Conservation (phyloP, 2,329 filamentous ascomycete species). For the Venturia pyrina region DNA sequence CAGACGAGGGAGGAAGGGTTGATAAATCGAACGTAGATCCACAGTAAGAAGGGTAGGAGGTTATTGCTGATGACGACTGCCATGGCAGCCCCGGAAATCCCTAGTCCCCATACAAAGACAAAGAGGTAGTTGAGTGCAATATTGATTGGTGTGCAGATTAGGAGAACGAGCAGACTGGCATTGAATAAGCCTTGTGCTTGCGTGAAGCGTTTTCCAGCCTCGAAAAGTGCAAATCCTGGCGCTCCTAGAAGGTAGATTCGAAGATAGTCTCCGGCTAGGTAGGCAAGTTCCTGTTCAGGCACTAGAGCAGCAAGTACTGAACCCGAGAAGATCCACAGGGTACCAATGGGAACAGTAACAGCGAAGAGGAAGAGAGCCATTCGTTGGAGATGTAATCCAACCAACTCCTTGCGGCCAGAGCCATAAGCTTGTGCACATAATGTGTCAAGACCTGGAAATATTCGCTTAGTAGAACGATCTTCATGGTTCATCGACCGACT, state of each 20-base stretch:
- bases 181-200: slow-evolving; percentile 47
- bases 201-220: slow-evolving; percentile 44
- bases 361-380: slow-evolving; percentile 42
- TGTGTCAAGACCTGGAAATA: slow-evolving; percentile 31
- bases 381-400: slow-evolving; percentile 44
- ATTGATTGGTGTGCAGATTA: slow-evolving; percentile 40
- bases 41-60: slow-evolving; percentile 38
- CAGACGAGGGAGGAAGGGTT: slow-evolving; percentile 31
- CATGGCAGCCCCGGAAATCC: slow-evolving; percentile 42
- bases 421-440: slow-evolving; percentile 44
- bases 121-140: slow-evolving; percentile 41
- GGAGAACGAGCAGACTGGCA: slow-evolving; percentile 36
- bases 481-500: neutral
- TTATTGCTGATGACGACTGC: slow-evolving; percentile 41
- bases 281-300: slow-evolving; percentile 37
- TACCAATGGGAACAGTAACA: slow-evolving; percentile 38
- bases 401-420: slow-evolving; percentile 36
- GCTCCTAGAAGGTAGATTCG: slow-evolving; percentile 39
- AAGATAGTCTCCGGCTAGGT: slow-evolving; percentile 41
- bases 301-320: slow-evolving; percentile 37
- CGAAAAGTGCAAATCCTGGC: slow-evolving; percentile 45
- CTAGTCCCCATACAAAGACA: slow-evolving; percentile 30
- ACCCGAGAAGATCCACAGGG: slow-evolving; percentile 40
- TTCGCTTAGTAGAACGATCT: neutral
- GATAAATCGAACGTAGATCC: slow-evolving; percentile 35